Base-by-base conservation (phyloP, 2,329 filamentous ascomycete species). In the Penicillium sclerotigenum region DNA sequence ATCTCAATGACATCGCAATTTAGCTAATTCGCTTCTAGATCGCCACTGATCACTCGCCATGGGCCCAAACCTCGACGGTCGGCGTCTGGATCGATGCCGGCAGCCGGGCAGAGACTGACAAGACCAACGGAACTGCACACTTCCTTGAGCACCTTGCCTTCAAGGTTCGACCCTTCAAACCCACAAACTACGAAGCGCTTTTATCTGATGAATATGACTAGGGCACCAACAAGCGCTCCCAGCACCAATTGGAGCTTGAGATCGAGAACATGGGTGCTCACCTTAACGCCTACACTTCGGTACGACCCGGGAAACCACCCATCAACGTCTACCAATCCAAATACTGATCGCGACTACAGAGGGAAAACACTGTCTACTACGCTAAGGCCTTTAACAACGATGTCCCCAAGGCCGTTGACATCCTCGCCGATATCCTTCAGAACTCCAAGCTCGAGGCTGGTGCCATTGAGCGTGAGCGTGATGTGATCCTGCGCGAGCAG, bases 191-290 rank as follows among this genome's bases (percentile, higher is more conserved):
- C 29, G 22, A 50, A 48, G 40, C 24, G 40, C 48, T 18, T 38
- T 28, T 57, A 42, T 50, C 57, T 65, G 56, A 67, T 53, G 28
- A 50, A 24, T 40, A 48, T 56, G 22, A 61, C 10, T 57, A 78
- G 92, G 94, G 94, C 70, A 99, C 94, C 67, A 84, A 89, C 78
- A 96, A 89, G 82, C 87, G 94, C 79, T 91, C 89, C 65, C 94
- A 99, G 80, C 89, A 95, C 76, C 94, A 99, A 81, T 84, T 99
- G 75, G 94, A 99, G 83, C 87, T 99, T 65, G 94, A 99, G 83
- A 97, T 99, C 74, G 94, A 99, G 85, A 99, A 99, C 82, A 97
- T 99, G 90, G 94, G 94, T 77, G 94, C 91, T 65, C 94, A 99
- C 82, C 85, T 99, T 71, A 99, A 99, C 80, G 94, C 94, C 76